phyloP scores from a whole-genome alignment of 805 yeast species.

The Metschnikowia reukaufii region DNA sequence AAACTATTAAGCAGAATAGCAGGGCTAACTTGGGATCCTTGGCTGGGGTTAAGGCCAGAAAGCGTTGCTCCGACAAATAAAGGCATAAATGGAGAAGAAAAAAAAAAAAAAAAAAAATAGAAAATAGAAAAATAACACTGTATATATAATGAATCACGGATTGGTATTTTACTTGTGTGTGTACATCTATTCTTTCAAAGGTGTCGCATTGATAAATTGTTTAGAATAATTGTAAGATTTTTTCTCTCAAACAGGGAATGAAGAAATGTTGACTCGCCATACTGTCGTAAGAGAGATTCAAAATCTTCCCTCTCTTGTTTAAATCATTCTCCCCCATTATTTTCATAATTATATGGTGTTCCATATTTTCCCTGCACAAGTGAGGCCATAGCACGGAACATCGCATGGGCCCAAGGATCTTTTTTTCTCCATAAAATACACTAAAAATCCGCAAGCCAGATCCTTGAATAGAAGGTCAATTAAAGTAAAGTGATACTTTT shows the following conservation, averaged over 20 bases:
- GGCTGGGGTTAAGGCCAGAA: slow-evolving; percentile 52
- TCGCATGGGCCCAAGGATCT: too few species aligned
- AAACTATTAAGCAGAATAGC: slow-evolving; percentile 58
- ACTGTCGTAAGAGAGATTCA: too few species aligned
- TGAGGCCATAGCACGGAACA: too few species aligned
- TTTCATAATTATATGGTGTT: background rate
- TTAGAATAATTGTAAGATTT: too few species aligned
- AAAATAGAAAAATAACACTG: too few species aligned
- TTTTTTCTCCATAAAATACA: background rate
- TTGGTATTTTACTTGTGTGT: background rate
- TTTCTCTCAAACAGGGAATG: too few species aligned
- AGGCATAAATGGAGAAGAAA: slow-evolving; percentile 4
- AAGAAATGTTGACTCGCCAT: too few species aligned
- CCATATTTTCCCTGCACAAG: background rate
- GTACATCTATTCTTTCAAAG: background rate
- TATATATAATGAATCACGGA: slow-evolving; percentile 1
- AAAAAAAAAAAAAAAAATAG: too few species aligned
- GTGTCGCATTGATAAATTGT: too few species aligned
- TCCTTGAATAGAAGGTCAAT: background rate
- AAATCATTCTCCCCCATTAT: background rate
- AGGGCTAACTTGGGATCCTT: slow-evolving; percentile 45
- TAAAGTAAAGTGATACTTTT: background rate
- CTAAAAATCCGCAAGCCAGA: background rate
- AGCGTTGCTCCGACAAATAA: slow-evolving; percentile 20
- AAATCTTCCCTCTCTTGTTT: too few species aligned